Conservation (phyloP, 805 yeast species). For the Brettanomyces bruxellensis region DNA sequence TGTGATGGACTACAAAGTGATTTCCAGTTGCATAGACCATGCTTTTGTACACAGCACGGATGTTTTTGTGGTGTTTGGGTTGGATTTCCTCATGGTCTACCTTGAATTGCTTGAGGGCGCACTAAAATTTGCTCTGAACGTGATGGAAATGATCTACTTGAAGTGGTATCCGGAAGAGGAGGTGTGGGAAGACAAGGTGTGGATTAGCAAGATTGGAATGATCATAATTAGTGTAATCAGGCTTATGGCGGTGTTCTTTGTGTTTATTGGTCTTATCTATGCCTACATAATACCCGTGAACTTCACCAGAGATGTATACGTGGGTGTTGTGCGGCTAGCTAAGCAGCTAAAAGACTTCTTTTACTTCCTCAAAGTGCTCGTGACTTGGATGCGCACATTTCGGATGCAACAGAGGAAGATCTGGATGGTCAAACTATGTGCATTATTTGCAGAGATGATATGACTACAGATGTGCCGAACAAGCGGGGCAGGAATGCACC, state of each 20-base stretch:
- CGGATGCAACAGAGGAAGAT: conserved; percentile 54
- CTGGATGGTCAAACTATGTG: conserved; percentile 60
- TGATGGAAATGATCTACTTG: conserved; percentile 48
- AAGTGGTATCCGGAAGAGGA: conserved; percentile 39
- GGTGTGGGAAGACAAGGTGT: conserved; percentile 66
- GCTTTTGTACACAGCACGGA: conserved; percentile 45
- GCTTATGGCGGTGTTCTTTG: conserved; percentile 35
- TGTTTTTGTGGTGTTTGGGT: conserved; percentile 58
- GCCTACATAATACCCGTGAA: conserved; percentile 24
- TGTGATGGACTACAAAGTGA: conserved; percentile 41
- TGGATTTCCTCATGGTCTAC: conserved; percentile 62
- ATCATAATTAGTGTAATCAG: conserved; percentile 30
- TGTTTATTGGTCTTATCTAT: conserved; percentile 36
- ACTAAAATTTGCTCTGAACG: conserved; percentile 40
- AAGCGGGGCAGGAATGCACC: conserved; percentile 41
- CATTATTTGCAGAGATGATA: conserved; percentile 88
- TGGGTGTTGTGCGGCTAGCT: conserved; percentile 17
- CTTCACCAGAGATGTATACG: conserved; percentile 23
- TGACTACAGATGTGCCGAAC: conserved; percentile 37
- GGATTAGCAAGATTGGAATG: conserved; percentile 37
- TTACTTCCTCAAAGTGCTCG: conserved; percentile 36
- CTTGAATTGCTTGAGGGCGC: conserved; percentile 41
- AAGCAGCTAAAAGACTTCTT: conserved; percentile 30
- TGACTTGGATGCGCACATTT: conserved; percentile 54
- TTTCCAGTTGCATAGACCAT: conserved; percentile 48